These are phyloP conservation scores for Crithidia brevicula DNA, from an alignment of 208 protist genomes.

Conservation along the genomic window DNA sequence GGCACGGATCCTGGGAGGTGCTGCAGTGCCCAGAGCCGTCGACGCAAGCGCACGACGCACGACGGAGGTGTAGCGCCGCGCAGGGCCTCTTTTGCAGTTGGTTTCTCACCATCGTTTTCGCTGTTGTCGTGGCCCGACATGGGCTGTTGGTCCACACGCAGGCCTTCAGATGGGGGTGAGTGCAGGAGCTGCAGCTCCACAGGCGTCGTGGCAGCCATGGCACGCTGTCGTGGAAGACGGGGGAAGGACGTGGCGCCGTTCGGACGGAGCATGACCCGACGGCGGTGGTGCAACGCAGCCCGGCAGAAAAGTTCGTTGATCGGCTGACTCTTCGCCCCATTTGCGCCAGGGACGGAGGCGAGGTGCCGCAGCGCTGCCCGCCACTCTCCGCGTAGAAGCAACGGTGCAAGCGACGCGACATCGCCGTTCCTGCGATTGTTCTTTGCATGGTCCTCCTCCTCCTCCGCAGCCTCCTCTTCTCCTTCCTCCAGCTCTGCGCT, in stretches of 20 bases:
- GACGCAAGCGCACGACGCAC: conserved; percentile 49
- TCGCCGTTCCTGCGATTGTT: too few species aligned
- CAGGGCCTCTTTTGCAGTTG: too few species aligned
- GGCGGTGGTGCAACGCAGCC: conserved; percentile 12
- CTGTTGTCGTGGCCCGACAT: too few species aligned
- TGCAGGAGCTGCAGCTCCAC: conserved; percentile 25
- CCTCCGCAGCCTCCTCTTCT: not conserved
- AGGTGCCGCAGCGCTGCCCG: not conserved
- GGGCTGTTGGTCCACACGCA: conserved; percentile 10
- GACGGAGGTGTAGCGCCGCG: conserved; percentile 13
- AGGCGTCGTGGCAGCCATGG: conserved; percentile 11
- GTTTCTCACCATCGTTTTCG: too few species aligned
- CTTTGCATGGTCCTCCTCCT: not conserved
- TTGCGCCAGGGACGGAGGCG: not conserved
- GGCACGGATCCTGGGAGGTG: conserved; percentile 57
- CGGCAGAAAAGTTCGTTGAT: conserved; percentile 6
- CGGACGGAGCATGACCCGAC: conserved; percentile 1
- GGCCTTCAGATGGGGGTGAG: conserved; percentile 13
- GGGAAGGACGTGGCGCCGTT: not conserved
- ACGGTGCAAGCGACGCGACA: not conserved
- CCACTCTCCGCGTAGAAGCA: conserved; percentile 23
- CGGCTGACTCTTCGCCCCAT: not conserved
- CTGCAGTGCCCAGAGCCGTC: conserved; percentile 52
- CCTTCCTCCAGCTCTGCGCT: not conserved
- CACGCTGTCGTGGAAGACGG: conserved; percentile 11